Evolutionary conservation across 179 eudicot genomes (phyloP), one percentile per base, ranked within the genome.

Genomic region (Corrigiola litoralis): DNA sequence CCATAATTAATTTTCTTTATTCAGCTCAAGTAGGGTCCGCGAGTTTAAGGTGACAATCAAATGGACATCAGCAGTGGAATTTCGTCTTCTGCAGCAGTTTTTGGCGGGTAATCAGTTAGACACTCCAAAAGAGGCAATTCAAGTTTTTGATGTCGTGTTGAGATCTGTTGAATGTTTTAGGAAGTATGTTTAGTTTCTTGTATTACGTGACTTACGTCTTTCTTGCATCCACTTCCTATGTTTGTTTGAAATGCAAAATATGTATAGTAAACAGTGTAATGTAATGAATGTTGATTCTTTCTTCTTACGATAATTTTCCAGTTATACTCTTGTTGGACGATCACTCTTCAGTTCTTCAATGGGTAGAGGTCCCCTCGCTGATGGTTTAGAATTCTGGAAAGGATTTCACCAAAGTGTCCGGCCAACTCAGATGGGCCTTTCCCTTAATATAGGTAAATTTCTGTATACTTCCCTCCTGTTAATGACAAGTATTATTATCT

Each of bases 371-470:
- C 21, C 66, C 6, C 81, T 84, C 25, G 79, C 72, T 0, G 69
- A 70, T 58, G 87, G 87, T 41, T 46, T 86, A 8, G 72, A 74
- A 21, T 84, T 54, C 41, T 86, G 83, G 85, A 73, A 54, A 44
- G 92, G 89, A 0, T 86, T 75, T 51, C 82, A 86, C 62, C 87
- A 84, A 59, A 86, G 92, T 48, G 66, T 86, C 18, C 85, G 92
- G 2, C 87, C 89, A n/a, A 84, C 87, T 4, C 87, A 82, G 52
- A 86, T 82, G 87, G 92, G 92, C 2, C 73, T 84, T 0, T 80
- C 92, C 8, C 77, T 86, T 5, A 84, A 80, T 33, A 70, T 84
- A 23, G 92, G 88, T 84, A 72, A 12, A 16, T 38, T 13, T 2
- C 31, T 18, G 63, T 28, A 16, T 57, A 38, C 37, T 20, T 5